phyloP scores from a whole-genome alignment of 805 yeast species.

The Komagataella pseudopastoris region DNA sequence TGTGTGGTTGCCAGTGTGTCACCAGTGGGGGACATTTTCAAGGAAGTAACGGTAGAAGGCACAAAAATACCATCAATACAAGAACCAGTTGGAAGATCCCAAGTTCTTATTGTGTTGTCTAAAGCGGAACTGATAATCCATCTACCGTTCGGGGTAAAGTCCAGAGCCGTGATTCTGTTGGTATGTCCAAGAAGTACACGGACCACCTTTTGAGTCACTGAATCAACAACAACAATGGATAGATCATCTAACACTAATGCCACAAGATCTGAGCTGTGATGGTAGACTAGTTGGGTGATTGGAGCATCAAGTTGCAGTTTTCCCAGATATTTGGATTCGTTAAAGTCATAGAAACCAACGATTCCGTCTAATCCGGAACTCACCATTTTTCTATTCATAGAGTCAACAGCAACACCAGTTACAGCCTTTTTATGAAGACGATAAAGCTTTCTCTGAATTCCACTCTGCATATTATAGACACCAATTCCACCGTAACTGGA shows the following conservation, averaged over 20 bases:
- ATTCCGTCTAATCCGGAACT: conserved; percentile 82
- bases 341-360: conserved; percentile 78
- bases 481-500: conserved; percentile 77
- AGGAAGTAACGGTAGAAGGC: conserved; percentile 65
- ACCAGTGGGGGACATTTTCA: conserved; percentile 76
- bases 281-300: conserved; percentile 64
- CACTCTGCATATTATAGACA: conserved; percentile 85
- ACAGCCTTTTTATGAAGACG: conserved; percentile 65
- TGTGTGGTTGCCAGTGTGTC: conserved; percentile 89
- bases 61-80: conserved; percentile 86
- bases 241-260: conserved; percentile 83
- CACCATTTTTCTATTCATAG: conserved; percentile 80
- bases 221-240: conserved; percentile 72
- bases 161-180: conserved; percentile 76
- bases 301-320: conserved; percentile 63
- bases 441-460: conserved; percentile 60
- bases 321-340: conserved; percentile 53
- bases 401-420: conserved; percentile 81
- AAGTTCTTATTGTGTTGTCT: conserved; percentile 83
- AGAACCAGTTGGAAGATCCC: conserved; percentile 96
- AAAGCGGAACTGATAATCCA: conserved; percentile 80
- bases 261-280: conserved; percentile 68
- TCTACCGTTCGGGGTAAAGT: conserved; percentile 89
- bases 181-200: conserved; percentile 85
- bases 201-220: conserved; percentile 67